Percentiles rank a stretch among this genome's conserved stretches.
These are phyloP conservation scores for Russula abietina DNA, from an alignment of 768 basidiomycete genomes.

Conservation along the genomic window DNA sequence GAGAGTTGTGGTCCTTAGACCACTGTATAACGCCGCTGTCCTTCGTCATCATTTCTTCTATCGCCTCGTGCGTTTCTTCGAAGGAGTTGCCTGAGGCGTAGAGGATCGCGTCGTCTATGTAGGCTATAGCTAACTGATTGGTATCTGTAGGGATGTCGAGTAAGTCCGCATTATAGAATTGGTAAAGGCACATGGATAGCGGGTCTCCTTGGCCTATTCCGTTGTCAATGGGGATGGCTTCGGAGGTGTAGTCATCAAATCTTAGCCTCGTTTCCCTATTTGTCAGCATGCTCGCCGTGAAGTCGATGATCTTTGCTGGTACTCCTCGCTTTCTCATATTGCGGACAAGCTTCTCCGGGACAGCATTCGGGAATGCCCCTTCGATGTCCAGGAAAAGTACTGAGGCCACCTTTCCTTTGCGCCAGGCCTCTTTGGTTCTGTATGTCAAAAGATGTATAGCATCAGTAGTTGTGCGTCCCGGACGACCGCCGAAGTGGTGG, in stretches of 20 bases:
- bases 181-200: not conserved
- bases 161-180: slow-evolving; percentile 6
- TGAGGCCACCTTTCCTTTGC: not conserved
- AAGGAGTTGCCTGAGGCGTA: slow-evolving; percentile 29
- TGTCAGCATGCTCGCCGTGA: too few species aligned
- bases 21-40: not conserved
- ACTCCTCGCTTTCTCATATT: not conserved
- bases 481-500: too few species aligned
- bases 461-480: not conserved
- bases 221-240: too few species aligned
- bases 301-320: not conserved
- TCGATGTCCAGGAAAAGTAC: not conserved
- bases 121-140: not conserved
- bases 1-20: not conserved
- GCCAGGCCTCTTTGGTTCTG: not conserved
- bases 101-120: not conserved
- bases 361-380: not conserved
- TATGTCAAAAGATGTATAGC: not conserved
- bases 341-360: not conserved
- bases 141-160: not conserved
- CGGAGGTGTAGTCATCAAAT: too few species aligned
- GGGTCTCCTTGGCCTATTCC: slow-evolving; percentile 10
- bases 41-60: not conserved
- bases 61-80: not conserved
- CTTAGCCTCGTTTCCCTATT: too few species aligned